A percentile compares a stretch with the other conserved stretches of the same genome.
Conservation (phyloP, 495 filamentous ascomycete genomes). For the Jackrogersella minutella region DNA sequence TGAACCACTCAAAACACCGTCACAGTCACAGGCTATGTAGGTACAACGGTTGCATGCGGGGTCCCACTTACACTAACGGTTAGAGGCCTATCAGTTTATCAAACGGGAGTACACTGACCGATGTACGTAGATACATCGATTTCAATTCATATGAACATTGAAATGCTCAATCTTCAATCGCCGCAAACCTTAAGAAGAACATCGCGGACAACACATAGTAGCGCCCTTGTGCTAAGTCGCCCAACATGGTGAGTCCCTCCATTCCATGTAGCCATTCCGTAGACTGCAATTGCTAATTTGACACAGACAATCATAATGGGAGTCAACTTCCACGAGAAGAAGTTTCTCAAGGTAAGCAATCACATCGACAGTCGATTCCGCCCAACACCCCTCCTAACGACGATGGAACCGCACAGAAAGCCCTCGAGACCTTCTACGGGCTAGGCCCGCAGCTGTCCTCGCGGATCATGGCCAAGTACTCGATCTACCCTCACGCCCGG, state of each 20-base stretch:
- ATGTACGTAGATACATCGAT: conserved; percentile 14
- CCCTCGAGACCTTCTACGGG: conserved; percentile 88
- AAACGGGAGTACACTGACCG: background rate
- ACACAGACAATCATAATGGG: conserved; percentile 83
- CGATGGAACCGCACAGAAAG: conserved; percentile 65
- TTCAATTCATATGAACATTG: background rate
- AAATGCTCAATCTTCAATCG: background rate
- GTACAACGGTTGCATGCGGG: conserved; percentile 6
- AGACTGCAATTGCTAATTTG: conserved; percentile 1
- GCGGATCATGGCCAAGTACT: conserved; percentile 83
- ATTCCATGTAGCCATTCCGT: too few relatives aligned
- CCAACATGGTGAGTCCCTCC: conserved; percentile 41
- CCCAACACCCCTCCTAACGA: background rate
- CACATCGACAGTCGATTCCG: background rate
- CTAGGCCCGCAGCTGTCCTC: conserved; percentile 75
- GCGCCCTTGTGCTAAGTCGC: conserved; percentile 5
- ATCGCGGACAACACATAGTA: conserved; percentile 10
- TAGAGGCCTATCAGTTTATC: conserved; percentile 31
- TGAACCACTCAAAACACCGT: conserved; percentile 31
- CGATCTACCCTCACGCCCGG: conserved; percentile 82
- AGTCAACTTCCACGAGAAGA: conserved; percentile 81
- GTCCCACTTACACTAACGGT: conserved; percentile 24
- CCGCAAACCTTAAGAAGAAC: conserved; percentile 9
- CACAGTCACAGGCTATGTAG: conserved; percentile 9
- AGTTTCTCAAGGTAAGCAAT: conserved; percentile 75